These are phyloP conservation scores for Pseudomonodictys pantanalensis DNA, from an alignment of 495 filamentous ascomycete genomes.

Conservation along the genomic window DNA sequence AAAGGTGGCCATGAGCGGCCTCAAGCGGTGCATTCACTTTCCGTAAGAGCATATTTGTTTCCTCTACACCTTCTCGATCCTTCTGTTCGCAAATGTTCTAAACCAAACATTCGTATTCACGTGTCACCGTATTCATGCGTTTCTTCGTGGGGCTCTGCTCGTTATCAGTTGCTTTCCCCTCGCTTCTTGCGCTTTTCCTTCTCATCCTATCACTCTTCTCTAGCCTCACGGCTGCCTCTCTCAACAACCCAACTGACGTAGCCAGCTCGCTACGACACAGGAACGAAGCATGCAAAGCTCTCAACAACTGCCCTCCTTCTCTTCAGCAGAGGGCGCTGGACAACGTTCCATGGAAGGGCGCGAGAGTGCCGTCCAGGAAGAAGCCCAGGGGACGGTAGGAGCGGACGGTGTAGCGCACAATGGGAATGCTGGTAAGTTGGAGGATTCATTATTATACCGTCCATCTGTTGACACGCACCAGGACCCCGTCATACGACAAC, in stretches of 20 bases:
- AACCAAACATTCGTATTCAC: not conserved
- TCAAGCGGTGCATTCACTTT: too few relatives aligned
- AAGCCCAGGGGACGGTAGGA: not conserved
- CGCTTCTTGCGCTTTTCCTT: not conserved
- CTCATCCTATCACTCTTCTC: conserved; percentile 8
- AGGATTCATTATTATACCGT: not conserved
- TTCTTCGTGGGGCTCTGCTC: not conserved
- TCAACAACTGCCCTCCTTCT: conserved; percentile 23
- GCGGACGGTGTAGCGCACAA: not conserved
- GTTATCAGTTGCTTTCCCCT: not conserved
- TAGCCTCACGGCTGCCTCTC: conserved; percentile 13
- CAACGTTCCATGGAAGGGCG: conserved; percentile 20
- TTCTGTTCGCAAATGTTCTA: not conserved
- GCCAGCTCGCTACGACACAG: conserved; percentile 22
- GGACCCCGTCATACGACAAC: not conserved
- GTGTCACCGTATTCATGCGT: not conserved
- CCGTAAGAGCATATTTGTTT: too few relatives aligned
- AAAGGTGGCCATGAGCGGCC: too few relatives aligned
- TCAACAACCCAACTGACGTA: conserved; percentile 28
- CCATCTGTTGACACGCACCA: not conserved
- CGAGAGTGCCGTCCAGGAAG: not conserved
- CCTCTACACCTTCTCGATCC: too few relatives aligned
- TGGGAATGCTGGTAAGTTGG: not conserved
- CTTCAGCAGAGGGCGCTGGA: conserved; percentile 17
- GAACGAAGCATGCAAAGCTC: conserved; percentile 22